Evolutionary conservation across 331 rosid genomes (phyloP).

Genomic region (Telfairia occidentalis): DNA sequence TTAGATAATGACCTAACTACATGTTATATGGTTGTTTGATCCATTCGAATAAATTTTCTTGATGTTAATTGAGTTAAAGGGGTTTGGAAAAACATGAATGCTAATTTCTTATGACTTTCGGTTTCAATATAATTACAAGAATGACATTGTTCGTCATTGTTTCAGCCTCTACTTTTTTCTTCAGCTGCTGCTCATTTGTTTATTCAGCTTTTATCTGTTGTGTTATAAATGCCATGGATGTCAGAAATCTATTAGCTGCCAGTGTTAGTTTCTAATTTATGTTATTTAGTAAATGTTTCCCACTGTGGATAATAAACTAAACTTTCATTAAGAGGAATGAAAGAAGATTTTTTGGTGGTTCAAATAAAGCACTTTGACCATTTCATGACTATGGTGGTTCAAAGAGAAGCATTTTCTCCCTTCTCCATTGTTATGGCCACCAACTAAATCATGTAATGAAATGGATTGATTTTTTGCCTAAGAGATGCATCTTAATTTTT

Average conservation of each 20-base stretch:
- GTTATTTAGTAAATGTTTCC: constrained; percentile 2
- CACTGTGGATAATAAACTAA: not conserved
- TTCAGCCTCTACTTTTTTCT: not conserved
- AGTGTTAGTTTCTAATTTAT: not conserved
- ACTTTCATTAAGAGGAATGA: not conserved
- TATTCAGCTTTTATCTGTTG: not conserved
- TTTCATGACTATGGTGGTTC: constrained; percentile 16
- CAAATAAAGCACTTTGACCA: not conserved
- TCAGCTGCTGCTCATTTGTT: not conserved
- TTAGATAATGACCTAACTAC: not conserved
- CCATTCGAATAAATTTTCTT: not conserved
- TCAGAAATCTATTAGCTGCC: not conserved
- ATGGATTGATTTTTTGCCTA: not conserved
- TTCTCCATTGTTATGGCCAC: not conserved
- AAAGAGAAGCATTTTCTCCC: constrained; percentile 18
- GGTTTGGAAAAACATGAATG: not conserved
- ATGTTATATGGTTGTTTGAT: not conserved
- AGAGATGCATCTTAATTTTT: not conserved
- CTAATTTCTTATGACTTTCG: not conserved
- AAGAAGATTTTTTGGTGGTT: not conserved
- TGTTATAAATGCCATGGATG: not conserved
- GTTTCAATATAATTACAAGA: not conserved
- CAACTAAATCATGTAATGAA: not conserved
- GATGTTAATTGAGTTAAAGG: not conserved
- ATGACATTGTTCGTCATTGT: not conserved